Base-by-base conservation (phyloP, 257 asterid genomes). In the Scutellaria minor region DNA sequence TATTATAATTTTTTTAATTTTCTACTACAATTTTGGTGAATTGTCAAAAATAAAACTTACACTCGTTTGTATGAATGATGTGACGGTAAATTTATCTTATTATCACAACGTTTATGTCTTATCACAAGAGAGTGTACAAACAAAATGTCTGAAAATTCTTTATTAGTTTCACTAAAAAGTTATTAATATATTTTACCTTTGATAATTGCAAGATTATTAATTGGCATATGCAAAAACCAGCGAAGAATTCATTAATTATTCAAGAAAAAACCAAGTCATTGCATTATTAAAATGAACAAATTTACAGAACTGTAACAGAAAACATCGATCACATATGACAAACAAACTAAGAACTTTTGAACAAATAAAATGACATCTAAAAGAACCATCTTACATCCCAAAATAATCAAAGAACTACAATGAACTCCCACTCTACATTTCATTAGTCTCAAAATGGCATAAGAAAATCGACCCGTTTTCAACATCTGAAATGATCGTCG, bases 401-500 rank as follows among this genome's bases (percentile, higher is more conserved):
- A 31, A 31, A 31, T 4, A 31, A 31, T 31, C 5, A 31, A 31
- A 31, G 47, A 48, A 61, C 31, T 60, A 47, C 52, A 68, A 27
- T 37, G 9, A 54, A 61, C 73, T 72, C 74, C 37, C 18, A 20
- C 53, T 66, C 58, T 64, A 69, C 53, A 56, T 75, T 64, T 35
- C 57, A 9, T 51, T 45, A 7, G 20, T 44, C 61, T 35, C 9
- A 31, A 27, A 18, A 14, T 37, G 63, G 18, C 11, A 11, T 31
- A 51, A 48, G 22, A n/a, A 18, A 22, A 12, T 52, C 55, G 4
- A 15, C 55, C 15, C 12, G 40, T 56, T 42, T 45, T 86, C 84
- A 90, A 70, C 87, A 85, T 54, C 69, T 73, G 80, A 91, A 64
- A 76, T 94, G 97, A 71, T 83, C 79, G 65, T 91, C 95, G 12